These are phyloP conservation scores for Meyerozyma smithsonii DNA, from an alignment of 1,139 yeast species.

Conservation along the genomic window DNA sequence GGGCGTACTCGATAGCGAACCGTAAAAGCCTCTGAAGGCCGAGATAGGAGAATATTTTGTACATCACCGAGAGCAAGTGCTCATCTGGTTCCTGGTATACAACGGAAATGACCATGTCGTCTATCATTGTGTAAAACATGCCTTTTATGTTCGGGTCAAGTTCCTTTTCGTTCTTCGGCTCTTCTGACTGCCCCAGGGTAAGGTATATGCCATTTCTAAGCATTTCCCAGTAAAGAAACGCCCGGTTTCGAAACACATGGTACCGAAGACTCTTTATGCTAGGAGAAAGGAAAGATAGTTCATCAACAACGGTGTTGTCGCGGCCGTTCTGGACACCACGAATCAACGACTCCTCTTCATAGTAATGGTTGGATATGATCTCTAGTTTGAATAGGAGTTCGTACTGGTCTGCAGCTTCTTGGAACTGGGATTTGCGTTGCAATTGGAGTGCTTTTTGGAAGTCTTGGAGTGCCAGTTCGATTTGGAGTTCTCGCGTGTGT, in stretches of 20 bases:
- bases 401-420: constrained; percentile 52
- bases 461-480: constrained; percentile 78
- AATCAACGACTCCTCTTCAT: constrained; percentile 35
- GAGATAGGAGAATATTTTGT: constrained; percentile 46
- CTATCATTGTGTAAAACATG: constrained; percentile 42
- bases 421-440: constrained; percentile 49
- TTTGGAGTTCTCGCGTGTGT: constrained; percentile 81
- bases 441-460: constrained; percentile 65
- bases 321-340: constrained; percentile 41
- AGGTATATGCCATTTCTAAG: constrained; percentile 13
- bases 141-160: constrained; percentile 22
- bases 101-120: constrained; percentile 50
- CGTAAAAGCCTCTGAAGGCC: constrained; percentile 51
- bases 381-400: constrained; percentile 63
- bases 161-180: constrained; percentile 6
- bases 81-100: constrained; percentile 65
- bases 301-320: constrained; percentile 32
- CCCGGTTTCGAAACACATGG: constrained; percentile 76
- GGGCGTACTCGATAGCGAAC: constrained; percentile 59
- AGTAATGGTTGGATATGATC: constrained; percentile 51
- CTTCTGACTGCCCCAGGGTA: constrained; percentile 6
- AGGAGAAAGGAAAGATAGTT: constrained; percentile 52
- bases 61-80: constrained; percentile 41
- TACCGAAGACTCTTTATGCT: constrained; percentile 70
- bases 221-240: constrained; percentile 60